These are phyloP conservation scores for Sistotremastrum niveocremeum DNA, from an alignment of 768 basidiomycete genomes.

Conservation along the genomic window DNA sequence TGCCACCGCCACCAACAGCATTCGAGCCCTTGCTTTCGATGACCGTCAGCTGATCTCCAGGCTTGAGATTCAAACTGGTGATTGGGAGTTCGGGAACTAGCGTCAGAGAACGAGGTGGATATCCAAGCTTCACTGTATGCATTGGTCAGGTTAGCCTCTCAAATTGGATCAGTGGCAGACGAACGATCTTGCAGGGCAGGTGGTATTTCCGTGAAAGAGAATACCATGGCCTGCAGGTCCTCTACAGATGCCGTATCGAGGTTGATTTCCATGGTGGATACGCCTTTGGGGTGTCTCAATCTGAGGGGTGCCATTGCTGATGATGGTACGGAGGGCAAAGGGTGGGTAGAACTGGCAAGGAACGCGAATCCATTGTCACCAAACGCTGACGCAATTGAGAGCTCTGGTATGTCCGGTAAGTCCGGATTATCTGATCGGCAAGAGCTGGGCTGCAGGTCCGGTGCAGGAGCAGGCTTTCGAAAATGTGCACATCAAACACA, in stretches of 20 bases:
- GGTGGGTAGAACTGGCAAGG: not conserved
- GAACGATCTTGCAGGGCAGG: conserved; percentile 68
- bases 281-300: conserved; percentile 74
- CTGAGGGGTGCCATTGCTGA: conserved; percentile 54
- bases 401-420: too few species aligned
- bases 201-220: conserved; percentile 49
- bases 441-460: too few species aligned
- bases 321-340: conserved; percentile 1
- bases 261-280: conserved; percentile 61
- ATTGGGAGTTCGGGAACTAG: conserved; percentile 63
- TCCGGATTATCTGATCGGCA: too few species aligned
- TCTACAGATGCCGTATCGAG: conserved; percentile 50
- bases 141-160: not conserved
- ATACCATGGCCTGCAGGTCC: conserved; percentile 66
- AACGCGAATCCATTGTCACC: too few species aligned
- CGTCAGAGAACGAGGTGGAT: conserved; percentile 66
- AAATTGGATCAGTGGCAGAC: conserved; percentile 15
- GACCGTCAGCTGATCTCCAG: conserved; percentile 83
- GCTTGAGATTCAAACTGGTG: conserved; percentile 58
- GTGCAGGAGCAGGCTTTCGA: too few species aligned
- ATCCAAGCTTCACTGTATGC: conserved; percentile 60
- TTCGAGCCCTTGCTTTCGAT: conserved; percentile 19
- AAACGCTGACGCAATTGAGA: too few species aligned
- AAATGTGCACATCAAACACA: too few species aligned
- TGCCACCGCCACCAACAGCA: conserved; percentile 16